Evolutionary conservation across 1,284 basidiomycete genomes (phyloP).

Genomic region (Rugosomyces carneus): DNA sequence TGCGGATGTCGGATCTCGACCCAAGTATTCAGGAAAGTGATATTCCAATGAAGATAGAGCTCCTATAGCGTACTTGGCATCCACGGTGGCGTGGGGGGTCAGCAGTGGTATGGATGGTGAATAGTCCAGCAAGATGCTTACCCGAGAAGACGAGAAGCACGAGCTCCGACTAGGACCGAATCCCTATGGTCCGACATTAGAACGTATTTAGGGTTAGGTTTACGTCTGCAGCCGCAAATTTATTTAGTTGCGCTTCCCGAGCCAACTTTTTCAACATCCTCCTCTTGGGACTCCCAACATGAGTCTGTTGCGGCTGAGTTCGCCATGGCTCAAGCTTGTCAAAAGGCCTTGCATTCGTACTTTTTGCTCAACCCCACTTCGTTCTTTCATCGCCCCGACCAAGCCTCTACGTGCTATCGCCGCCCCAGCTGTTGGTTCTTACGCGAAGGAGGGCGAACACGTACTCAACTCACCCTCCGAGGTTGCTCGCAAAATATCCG

Average conservation of each 20-base stretch:
- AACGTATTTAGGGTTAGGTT: slow-evolving; percentile 20
- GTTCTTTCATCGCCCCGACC: slow-evolving; percentile 33
- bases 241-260: slow-evolving; percentile 15
- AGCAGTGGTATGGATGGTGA: background rate
- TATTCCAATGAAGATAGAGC: background rate
- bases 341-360: slow-evolving; percentile 24
- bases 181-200: slow-evolving; percentile 8
- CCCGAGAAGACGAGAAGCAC: background rate
- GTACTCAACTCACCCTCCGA: slow-evolving; percentile 91
- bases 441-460: slow-evolving; percentile 66
- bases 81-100: background rate
- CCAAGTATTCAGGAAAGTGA: background rate
- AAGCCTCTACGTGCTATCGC: slow-evolving; percentile 59
- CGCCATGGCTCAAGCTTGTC: slow-evolving; percentile 26
- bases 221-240: slow-evolving; percentile 12
- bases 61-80: background rate
- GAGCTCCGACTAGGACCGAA: slow-evolving; percentile 11
- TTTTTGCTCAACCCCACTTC: slow-evolving; percentile 26
- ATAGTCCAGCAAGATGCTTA: background rate
- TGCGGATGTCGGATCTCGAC: background rate
- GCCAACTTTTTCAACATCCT: slow-evolving; percentile 7
- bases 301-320: slow-evolving; percentile 35
- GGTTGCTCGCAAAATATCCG: slow-evolving; percentile 85
- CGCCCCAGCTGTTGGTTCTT: slow-evolving; percentile 74
- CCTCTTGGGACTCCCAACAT: slow-evolving; percentile 23